Conservation (phyloP, 495 filamentous ascomycete genomes). For the Daldinia grandis region DNA sequence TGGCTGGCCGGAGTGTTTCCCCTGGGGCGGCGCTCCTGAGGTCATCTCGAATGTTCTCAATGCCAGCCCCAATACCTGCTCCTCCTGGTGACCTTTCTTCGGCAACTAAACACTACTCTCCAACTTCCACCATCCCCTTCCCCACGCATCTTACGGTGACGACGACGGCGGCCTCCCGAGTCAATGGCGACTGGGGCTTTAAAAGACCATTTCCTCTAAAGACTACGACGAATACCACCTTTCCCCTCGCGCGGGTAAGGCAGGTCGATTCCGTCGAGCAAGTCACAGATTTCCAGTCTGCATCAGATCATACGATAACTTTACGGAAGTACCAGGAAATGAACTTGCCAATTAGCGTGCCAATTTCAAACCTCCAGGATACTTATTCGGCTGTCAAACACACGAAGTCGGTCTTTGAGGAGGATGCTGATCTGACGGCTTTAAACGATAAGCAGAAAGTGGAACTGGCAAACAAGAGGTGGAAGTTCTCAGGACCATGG, state of each 20-base stretch:
- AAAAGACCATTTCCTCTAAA: slow-evolving; percentile 83
- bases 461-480: slow-evolving; percentile 57
- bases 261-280: slow-evolving; percentile 88
- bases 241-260: slow-evolving; percentile 73
- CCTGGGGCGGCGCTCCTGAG: slow-evolving; percentile 68
- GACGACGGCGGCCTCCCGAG: slow-evolving; percentile 76
- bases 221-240: slow-evolving; percentile 74
- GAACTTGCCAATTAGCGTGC: slow-evolving; percentile 60
- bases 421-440: slow-evolving; percentile 59
- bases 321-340: slow-evolving; percentile 87
- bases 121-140: slow-evolving; percentile 74
- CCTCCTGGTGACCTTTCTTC: slow-evolving; percentile 47
- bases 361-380: slow-evolving; percentile 37
- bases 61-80: slow-evolving; percentile 61
- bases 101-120: slow-evolving; percentile 47
- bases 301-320: slow-evolving; percentile 81
- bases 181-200: slow-evolving; percentile 90
- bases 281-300: slow-evolving; percentile 88
- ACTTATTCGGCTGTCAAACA: slow-evolving; percentile 9
- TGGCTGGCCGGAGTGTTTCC: slow-evolving; percentile 56
- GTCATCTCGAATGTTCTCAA: slow-evolving; percentile 65
- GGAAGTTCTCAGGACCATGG: slow-evolving; percentile 86
- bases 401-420: slow-evolving; percentile 66
- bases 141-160: slow-evolving; percentile 88
- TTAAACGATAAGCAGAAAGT: slow-evolving; percentile 41